Evolutionary conservation across 768 basidiomycete species (phyloP).

Genomic region (Lactarius trivialis): DNA sequence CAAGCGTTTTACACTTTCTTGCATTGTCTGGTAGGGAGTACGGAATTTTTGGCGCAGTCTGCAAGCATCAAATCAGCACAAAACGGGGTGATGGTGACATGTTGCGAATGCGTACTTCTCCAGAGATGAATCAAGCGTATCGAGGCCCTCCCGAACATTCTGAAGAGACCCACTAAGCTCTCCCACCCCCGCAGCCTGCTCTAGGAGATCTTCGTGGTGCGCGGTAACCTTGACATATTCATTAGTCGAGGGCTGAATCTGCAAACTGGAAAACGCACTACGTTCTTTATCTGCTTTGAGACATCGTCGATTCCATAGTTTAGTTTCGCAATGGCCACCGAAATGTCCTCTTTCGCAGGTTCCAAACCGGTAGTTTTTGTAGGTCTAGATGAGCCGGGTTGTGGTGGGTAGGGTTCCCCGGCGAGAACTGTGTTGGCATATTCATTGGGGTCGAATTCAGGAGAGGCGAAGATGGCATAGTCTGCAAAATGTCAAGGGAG

Average conservation of each 20-base stretch:
- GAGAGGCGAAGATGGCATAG: slow-evolving; percentile 64
- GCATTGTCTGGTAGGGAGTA: slow-evolving; percentile 70
- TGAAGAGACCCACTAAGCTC: slow-evolving; percentile 64
- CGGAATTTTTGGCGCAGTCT: slow-evolving; percentile 86
- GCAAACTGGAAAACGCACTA: slow-evolving; percentile 45
- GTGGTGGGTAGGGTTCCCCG: slow-evolving; percentile 64
- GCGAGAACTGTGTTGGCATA: slow-evolving; percentile 90
- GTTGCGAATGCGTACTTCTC: slow-evolving; percentile 51
- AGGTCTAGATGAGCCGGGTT: slow-evolving; percentile 28
- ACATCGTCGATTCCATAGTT: slow-evolving; percentile 88
- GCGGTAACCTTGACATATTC: slow-evolving; percentile 53
- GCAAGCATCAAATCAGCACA: slow-evolving; percentile 1
- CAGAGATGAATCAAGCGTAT: slow-evolving; percentile 67
- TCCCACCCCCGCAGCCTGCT: slow-evolving; percentile 70
- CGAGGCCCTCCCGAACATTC: slow-evolving; percentile 60
- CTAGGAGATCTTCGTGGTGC: slow-evolving; percentile 77
- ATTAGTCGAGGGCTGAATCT: neutral
- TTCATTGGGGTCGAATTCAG: slow-evolving; percentile 79
- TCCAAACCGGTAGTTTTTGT: slow-evolving; percentile 39
- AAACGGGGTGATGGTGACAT: neutral
- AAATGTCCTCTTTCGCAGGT: slow-evolving; percentile 77
- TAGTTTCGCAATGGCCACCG: slow-evolving; percentile 81
- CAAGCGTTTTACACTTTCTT: slow-evolving; percentile 62
- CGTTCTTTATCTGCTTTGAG: slow-evolving; percentile 77
- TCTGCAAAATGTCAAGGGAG: slow-evolving; percentile 37